A percentile compares a stretch with the other conserved stretches of the same genome.
phyloP scores from a whole-genome alignment of 495 filamentous ascomycete genomes.

The Parmelia sp. region DNA sequence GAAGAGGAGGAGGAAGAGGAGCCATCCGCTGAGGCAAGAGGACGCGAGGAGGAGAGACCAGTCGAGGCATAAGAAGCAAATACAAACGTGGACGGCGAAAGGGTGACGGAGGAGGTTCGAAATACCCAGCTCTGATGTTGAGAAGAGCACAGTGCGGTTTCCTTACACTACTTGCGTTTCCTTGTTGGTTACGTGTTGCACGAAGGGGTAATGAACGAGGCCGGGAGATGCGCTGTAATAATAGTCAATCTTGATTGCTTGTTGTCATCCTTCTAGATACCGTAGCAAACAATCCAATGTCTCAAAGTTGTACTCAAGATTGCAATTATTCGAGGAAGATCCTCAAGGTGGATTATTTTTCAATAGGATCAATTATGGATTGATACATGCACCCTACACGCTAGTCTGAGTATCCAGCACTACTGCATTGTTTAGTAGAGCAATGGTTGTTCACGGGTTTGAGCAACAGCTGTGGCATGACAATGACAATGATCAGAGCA shows the following conservation, averaged over 20 bases:
- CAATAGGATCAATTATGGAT: too few relatives aligned
- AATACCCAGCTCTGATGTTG: conserved; percentile 23
- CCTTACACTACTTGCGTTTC: conserved; percentile 3
- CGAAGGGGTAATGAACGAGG: conserved; percentile 7
- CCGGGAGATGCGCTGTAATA: conserved; percentile 13
- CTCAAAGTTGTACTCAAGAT: too few relatives aligned
- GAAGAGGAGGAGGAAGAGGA: conserved; percentile 51
- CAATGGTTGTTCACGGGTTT: background rate
- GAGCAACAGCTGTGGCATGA: background rate
- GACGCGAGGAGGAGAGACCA: conserved; percentile 54
- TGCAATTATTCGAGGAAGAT: too few relatives aligned
- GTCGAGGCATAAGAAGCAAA: conserved; percentile 21
- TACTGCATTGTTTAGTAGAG: background rate
- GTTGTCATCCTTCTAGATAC: conserved; percentile 2
- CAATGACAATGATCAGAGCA: background rate
- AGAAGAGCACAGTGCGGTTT: conserved; percentile 16
- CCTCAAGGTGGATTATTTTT: too few relatives aligned
- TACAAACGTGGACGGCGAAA: background rate
- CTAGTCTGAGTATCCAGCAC: background rate
- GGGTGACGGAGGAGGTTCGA: conserved; percentile 7
- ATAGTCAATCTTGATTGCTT: conserved; percentile 11
- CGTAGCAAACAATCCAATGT: conserved; percentile 3
- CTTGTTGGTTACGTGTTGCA: conserved; percentile 11
- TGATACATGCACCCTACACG: background rate
- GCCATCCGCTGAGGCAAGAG: conserved; percentile 48